These are phyloP conservation scores for Kuraishia molischiana DNA, from an alignment of 805 yeast genomes.

Conservation along the genomic window DNA sequence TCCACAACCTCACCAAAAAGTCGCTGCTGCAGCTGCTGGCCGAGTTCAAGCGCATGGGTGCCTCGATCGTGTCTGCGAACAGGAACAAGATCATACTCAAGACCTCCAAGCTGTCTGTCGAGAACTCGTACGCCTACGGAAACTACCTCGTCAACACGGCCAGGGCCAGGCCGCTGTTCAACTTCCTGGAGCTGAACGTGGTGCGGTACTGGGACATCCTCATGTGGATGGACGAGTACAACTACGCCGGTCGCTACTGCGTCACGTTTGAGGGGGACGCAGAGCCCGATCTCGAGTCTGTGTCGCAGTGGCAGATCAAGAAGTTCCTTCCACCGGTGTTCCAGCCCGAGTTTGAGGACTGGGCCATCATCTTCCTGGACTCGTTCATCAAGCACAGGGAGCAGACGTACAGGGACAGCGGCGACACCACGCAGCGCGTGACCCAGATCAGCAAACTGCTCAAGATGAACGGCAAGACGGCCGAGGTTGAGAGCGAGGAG, in stretches of 20 bases:
- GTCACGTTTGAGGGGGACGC: constrained; percentile 32
- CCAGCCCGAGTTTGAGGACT: constrained; percentile 79
- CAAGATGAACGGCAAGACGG: constrained; percentile 26
- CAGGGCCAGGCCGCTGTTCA: constrained; percentile 72
- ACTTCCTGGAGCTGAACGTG: constrained; percentile 67
- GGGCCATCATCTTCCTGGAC: constrained; percentile 73
- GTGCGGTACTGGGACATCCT: constrained; percentile 85
- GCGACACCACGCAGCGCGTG: constrained; percentile 40
- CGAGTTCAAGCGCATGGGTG: constrained; percentile 74
- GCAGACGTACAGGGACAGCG: constrained; percentile 15
- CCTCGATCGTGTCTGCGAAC: constrained; percentile 70
- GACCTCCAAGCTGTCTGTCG: constrained; percentile 72
- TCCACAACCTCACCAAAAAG: constrained; percentile 77
- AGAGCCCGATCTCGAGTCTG: constrained; percentile 35
- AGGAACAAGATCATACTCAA: constrained; percentile 63
- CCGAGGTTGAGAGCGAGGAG: constrained; percentile 7
- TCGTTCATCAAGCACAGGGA: constrained; percentile 49
- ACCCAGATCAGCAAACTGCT: constrained; percentile 58
- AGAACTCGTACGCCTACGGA: constrained; percentile 84
- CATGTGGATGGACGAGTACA: constrained; percentile 90
- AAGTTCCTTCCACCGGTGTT: constrained; percentile 64
- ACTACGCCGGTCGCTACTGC: constrained; percentile 69
- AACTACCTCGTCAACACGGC: constrained; percentile 73
- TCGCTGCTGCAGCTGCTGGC: constrained; percentile 71
- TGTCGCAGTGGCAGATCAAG: constrained; percentile 70